Percentiles rank a stretch among this genome's conserved stretches.
phyloP scores from a whole-genome alignment of 352 stramenopile species.

The Globisporangium solare region DNA sequence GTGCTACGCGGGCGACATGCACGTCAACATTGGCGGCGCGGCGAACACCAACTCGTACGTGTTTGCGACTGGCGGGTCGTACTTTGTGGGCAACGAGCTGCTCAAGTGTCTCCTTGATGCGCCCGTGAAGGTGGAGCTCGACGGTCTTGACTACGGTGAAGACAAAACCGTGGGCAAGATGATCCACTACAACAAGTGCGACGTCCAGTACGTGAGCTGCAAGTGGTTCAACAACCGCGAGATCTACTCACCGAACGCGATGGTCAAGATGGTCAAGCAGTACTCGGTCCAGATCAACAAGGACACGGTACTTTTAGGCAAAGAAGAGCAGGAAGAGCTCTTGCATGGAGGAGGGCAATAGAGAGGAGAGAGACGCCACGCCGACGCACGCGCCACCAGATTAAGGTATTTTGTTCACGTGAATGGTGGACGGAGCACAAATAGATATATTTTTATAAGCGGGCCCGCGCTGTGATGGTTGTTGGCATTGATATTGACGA shows the following conservation, averaged over 20 bases:
- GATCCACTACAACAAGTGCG: constrained; percentile 76
- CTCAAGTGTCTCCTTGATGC: constrained; percentile 62
- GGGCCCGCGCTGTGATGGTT: neutral
- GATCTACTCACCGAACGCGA: constrained; percentile 59
- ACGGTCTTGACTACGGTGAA: constrained; percentile 67
- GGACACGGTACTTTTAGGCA: constrained; percentile 52
- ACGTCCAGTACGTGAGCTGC: constrained; percentile 78
- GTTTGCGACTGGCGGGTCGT: constrained; percentile 70
- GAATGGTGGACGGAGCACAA: neutral
- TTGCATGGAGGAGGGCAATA: neutral
- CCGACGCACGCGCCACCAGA: constrained; percentile 1
- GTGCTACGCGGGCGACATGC: constrained; percentile 78
- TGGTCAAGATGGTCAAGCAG: constrained; percentile 70
- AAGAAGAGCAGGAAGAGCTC: constrained; percentile 29
- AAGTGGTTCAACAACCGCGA: constrained; percentile 87
- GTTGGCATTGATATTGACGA: constrained; percentile 1
- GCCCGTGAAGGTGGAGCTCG: constrained; percentile 53
- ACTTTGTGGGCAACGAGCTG: constrained; percentile 67
- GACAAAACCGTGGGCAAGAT: constrained; percentile 82
- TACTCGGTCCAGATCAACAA: constrained; percentile 48
- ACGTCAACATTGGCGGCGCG: constrained; percentile 64
- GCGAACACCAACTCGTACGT: constrained; percentile 74
- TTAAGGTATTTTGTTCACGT: constrained; percentile 2
- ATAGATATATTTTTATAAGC: constrained; percentile 1
- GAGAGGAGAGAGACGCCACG: neutral